Evolutionary conservation across 2,329 filamentous ascomycete species (phyloP), one percentile per base, ranked within the genome.

Genomic region (Rosellinia necatrix): DNA sequence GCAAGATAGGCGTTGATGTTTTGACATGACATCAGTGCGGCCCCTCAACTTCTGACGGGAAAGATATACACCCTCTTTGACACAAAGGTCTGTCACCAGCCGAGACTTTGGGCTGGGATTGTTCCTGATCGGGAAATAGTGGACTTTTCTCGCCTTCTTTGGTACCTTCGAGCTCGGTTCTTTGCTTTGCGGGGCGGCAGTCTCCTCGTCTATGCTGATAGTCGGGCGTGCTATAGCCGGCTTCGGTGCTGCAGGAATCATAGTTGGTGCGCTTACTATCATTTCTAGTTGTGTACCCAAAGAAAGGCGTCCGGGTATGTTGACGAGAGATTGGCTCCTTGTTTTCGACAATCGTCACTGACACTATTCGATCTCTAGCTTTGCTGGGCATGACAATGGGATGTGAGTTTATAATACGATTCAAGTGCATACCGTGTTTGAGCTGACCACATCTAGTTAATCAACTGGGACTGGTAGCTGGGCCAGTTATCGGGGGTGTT

Each of bases 401-500:
- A 25, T 6, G 38, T 59, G 17, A 22, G 44, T 32, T 5, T 24
- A 6, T 7, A 4, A 10, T 29, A 21, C 7, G 21, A 6, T 43
- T 21, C 10, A 40, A 40, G 10, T 25, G 27, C 7, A 38, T 9
- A 19, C 9, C 1, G 17, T 21, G 9, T 38, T 21, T 19, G 19
- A 5, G 22, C 8, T 4, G 2, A 3, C 8, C 35, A 32, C 1
- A 5, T 13, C 32, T 32, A 62, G 59, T 62, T 9, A 37, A 19
- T 5, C 60, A 57, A 21, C 46, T 63, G 2, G 60, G 60, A 2
- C 21, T 40, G 1, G 56, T 59, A 2, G 15, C 52, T 8, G 58
- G 54, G 4, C 58, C 58, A 4, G 17, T 59, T 0, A 49, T 63
- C n/a, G 58, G 60, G 8, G 58, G 58, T 7, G 58, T 52, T 2